These are phyloP conservation scores for Nakaseomyces uthaithaninus DNA, from an alignment of 1,139 yeast genomes.

Conservation along the genomic window DNA sequence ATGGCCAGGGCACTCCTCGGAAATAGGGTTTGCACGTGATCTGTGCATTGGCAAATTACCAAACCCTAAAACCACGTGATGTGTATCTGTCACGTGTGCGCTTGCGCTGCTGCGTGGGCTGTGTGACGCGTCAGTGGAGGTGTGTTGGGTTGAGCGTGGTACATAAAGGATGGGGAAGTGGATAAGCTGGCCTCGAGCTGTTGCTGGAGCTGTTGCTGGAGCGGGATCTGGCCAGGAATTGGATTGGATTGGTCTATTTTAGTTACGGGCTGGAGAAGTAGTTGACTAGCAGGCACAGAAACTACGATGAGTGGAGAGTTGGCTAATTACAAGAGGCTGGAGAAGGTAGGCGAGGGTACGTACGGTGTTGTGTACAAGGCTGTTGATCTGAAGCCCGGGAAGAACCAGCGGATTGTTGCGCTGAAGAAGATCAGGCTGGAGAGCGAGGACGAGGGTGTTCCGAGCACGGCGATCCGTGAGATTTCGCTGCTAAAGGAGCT, in stretches of 20 bases:
- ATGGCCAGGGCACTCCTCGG: no score
- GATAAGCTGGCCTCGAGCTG: no score
- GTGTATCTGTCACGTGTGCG: no score
- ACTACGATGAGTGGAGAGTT: slow-evolving; percentile 62
- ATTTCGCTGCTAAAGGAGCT: slow-evolving; percentile 88
- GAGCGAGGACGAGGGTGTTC: slow-evolving; percentile 98
- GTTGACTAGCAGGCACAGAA: background rate
- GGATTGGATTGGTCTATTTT: background rate
- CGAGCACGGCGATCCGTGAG: slow-evolving; percentile 95
- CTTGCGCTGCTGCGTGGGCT: no score
- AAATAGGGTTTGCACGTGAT: no score
- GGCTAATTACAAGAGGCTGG: slow-evolving; percentile 85
- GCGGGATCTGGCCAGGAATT: no score
- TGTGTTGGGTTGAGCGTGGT: no score
- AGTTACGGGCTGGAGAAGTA: background rate
- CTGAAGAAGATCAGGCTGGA: slow-evolving; percentile 89
- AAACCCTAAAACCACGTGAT: no score
- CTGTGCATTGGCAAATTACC: no score
- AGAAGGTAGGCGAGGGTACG: slow-evolving; percentile 96
- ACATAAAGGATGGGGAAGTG: no score
- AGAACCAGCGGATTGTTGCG: slow-evolving; percentile 88
- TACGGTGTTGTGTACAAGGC: slow-evolving; percentile 98
- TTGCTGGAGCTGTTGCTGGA: no score
- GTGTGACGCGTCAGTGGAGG: no score
- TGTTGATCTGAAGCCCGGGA: slow-evolving; percentile 56